Evolutionary conservation across 768 basidiomycete species (phyloP), one percentile per base, ranked within the genome.

Genomic region (Russula ochroleuca): DNA sequence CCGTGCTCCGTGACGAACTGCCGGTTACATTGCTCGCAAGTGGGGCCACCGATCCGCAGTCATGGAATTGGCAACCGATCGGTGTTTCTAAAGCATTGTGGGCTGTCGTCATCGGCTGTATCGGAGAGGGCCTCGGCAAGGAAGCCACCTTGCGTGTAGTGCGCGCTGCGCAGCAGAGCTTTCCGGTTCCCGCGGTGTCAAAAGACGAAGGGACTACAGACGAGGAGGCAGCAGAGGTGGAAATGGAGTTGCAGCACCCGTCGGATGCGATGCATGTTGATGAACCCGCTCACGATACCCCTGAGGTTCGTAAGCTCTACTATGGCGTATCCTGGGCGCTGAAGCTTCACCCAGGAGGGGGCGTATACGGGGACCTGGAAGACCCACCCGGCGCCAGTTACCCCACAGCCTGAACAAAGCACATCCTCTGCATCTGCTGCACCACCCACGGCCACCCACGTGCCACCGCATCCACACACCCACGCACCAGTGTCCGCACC

Each of bases 51-150:
- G 61, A 61, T 15, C 62, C 68, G 3, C 71, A 89, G 67, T 77
- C 87, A 11, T 92, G 89, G 89, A 87, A 83, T 70, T 92, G 89
- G 89, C 83, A 83, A 61, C 83, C 85, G 1, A 77, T 86, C 70
- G 90, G 90, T 4, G 87, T 91, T 19, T 87, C 86, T 6, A 77
- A 78, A 59, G 78, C 82, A 23, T 73, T 92, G 53, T 91, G 88
- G 89, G 87, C 88, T 70, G 79, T 91, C 74, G 87, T 88, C 5
- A 76, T 80, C 49, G 85, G 83, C 0, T 80, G 78, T 43, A 70
- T 92, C 69, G 77, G 78, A 35, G 76, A 79, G 1, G 87, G 88
- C 2, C 70, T 90, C 70, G 73, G 78, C 67, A 87, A 81, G 73
- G 85, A 86, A 5, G 78, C 80, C 2, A 85, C 89, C 45, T 69